Evolutionary conservation across 495 filamentous ascomycete species (phyloP).

Genomic region (Penicillium taxi): DNA sequence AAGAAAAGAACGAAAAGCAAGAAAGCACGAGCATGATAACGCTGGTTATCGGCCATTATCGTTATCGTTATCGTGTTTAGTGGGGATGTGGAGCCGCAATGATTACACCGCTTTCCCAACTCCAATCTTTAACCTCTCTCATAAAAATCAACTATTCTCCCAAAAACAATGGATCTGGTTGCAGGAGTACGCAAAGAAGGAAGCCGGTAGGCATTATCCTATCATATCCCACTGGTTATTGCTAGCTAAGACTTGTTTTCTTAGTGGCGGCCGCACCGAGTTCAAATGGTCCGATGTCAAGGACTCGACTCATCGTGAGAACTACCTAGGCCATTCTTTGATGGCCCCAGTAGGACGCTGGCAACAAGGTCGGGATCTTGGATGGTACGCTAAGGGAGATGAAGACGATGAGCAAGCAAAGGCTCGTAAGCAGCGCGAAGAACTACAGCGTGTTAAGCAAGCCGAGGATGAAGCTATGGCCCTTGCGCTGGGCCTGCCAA

Average conservation of each 20-base stretch:
- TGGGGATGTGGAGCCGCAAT: conserved; percentile 13
- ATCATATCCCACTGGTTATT: neutral
- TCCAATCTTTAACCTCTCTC: neutral
- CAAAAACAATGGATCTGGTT: conserved; percentile 77
- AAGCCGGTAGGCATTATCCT: conserved; percentile 49
- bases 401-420: conserved; percentile 50
- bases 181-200: conserved; percentile 88
- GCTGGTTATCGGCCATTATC: too few relatives aligned
- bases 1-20: neutral
- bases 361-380: conserved; percentile 81
- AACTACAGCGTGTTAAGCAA: conserved; percentile 76
- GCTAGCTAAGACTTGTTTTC: conserved; percentile 9
- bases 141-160: neutral
- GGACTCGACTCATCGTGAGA: conserved; percentile 78
- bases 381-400: conserved; percentile 79
- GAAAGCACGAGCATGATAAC: neutral
- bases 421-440: conserved; percentile 56
- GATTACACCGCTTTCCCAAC: conserved; percentile 19
- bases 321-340: conserved; percentile 92
- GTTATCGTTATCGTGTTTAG: conserved; percentile 10
- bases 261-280: conserved; percentile 76
- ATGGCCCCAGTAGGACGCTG: conserved; percentile 95
- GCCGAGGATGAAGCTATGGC: conserved; percentile 87
- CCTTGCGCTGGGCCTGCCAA: conserved; percentile 68
- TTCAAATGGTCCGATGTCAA: conserved; percentile 97